These are phyloP conservation scores for Cephalotrichum gorgonifer DNA, from an alignment of 2,329 filamentous ascomycete genomes.

Conservation along the genomic window DNA sequence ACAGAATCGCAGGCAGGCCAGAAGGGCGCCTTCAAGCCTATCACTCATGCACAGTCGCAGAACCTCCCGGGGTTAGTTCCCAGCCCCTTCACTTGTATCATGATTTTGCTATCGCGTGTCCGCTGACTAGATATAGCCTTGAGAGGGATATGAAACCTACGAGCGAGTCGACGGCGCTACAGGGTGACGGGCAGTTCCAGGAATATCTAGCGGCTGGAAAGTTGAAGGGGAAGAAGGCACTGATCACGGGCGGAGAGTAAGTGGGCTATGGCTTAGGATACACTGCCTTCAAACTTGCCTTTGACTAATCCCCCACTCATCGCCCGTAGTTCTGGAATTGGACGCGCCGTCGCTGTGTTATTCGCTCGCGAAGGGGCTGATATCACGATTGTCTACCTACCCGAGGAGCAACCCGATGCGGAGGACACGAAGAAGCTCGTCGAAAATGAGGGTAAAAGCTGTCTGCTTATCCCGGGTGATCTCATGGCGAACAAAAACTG, in stretches of 20 bases:
- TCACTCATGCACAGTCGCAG: conserved; percentile 22
- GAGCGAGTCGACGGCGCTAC: conserved; percentile 27
- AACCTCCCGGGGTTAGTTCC: conserved; percentile 23
- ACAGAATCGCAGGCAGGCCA: conserved; percentile 7
- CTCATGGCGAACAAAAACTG: conserved; percentile 57
- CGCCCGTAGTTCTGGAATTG: conserved; percentile 61
- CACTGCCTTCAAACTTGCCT: too few species aligned
- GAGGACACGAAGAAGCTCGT: conserved; percentile 63
- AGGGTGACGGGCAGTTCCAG: conserved; percentile 23
- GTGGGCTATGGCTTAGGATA: conserved; percentile 14
- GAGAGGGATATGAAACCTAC: conserved; percentile 27
- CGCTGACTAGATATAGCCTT: conserved; percentile 11
- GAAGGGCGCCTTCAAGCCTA: conserved; percentile 22
- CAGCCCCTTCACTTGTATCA: not conserved
- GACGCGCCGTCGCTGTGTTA: conserved; percentile 62
- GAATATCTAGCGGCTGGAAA: conserved; percentile 35
- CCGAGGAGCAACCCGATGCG: conserved; percentile 67
- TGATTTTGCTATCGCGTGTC: not conserved
- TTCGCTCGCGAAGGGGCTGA: conserved; percentile 76
- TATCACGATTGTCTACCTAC: conserved; percentile 62
- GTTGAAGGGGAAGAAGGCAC: conserved; percentile 35
- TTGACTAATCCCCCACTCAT: not conserved
- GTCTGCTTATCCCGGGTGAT: conserved; percentile 54
- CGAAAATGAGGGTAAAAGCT: conserved; percentile 55
- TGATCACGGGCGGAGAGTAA: conserved; percentile 48